A percentile compares a stretch with the other conserved stretches of the same genome.
Conservation (phyloP, 2,329 filamentous ascomycete species). For the Aspergillus brunneoviolaceus region DNA sequence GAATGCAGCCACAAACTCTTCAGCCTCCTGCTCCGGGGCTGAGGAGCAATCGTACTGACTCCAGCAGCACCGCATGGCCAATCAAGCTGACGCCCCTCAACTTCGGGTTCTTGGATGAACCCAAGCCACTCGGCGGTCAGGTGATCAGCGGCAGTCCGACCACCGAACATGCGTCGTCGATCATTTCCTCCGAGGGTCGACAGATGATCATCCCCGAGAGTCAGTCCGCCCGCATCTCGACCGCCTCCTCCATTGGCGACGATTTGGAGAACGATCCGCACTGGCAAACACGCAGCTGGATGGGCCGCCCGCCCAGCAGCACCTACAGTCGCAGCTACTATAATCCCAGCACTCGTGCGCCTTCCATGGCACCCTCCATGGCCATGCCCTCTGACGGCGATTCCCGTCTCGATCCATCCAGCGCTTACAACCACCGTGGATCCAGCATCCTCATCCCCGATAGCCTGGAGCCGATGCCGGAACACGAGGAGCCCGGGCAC, state of each 20-base stretch:
- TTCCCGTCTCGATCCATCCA: conserved; percentile 18
- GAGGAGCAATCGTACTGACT: conserved; percentile 37
- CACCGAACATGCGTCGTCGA: conserved; percentile 34
- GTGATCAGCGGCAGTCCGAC: conserved; percentile 46
- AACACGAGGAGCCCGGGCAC: conserved; percentile 1
- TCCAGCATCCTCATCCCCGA: conserved; percentile 38
- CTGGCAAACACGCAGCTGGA: conserved; percentile 31
- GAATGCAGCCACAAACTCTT: conserved; percentile 20
- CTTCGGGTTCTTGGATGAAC: conserved; percentile 38
- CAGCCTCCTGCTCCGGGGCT: conserved; percentile 26
- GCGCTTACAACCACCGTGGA: conserved; percentile 23
- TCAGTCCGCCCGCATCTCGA: conserved; percentile 46
- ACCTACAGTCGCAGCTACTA: conserved; percentile 43
- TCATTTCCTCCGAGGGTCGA: conserved; percentile 23
- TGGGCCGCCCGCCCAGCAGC: conserved; percentile 42
- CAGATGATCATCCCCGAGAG: conserved; percentile 39
- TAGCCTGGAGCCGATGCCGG: conserved; percentile 24
- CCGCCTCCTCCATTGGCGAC: conserved; percentile 42
- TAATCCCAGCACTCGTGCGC: conserved; percentile 26
- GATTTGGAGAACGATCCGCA: conserved; percentile 32
- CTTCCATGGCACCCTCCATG: conserved; percentile 18
- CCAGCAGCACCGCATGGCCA: conserved; percentile 39
- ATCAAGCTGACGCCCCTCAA: conserved; percentile 38
- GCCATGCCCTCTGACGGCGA: conserved; percentile 15
- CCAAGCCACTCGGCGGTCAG: conserved; percentile 37